Base-by-base conservation (phyloP, 2,329 filamentous ascomycete species). In the Phaeosphaeria sp. region DNA sequence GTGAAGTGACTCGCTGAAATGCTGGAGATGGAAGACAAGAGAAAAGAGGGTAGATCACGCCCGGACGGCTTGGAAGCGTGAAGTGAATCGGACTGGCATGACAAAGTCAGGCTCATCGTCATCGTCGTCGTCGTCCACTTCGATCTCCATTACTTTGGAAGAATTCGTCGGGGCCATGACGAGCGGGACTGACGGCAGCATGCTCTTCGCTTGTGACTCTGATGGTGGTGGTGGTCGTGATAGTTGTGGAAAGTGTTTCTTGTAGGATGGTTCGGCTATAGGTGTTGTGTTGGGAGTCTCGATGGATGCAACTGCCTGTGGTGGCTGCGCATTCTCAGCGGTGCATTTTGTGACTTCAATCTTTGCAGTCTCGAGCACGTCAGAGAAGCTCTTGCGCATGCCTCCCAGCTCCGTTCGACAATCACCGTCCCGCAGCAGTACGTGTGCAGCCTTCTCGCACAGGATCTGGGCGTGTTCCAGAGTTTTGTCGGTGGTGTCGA, bases 391-490 rank as follows among this genome's bases (percentile, higher is more conserved):
- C 56, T 83, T 81, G 69, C 88, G 86, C 52, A 93, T 89, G 47
- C 87, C 89, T 24, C 83, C 81, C 40, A 97, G 84, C 75, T 96
- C 92, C 18, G 87, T 84, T n/a, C 82, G 84, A 77, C 93, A 97
- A 69, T 95, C 90, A 11, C 93, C 93, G 52, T 93, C 90, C 22
- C 93, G 87, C n/a, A 97, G 82, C 60, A 95, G 92, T 70, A 96
- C 91, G 72, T 96, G 93, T 0, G 93, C 93, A 2, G 91, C 93
- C 53, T 89, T 88, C 78, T 97, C 93, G 74, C 91, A 96, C 67
- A 93, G 86, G 55, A 84, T 85, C 74, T 97, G 92, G 5, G 92
- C 90, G 62, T 87, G 86, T 72, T 97, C 93, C 24, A 97, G 81
- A 0, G 87, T 86, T 72, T 90, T 91, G 73, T 97, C 93, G 1